Evolutionary conservation across 192 early-diverging fungal species (phyloP).

Genomic region (Borealophlyctis nickersoniae): DNA sequence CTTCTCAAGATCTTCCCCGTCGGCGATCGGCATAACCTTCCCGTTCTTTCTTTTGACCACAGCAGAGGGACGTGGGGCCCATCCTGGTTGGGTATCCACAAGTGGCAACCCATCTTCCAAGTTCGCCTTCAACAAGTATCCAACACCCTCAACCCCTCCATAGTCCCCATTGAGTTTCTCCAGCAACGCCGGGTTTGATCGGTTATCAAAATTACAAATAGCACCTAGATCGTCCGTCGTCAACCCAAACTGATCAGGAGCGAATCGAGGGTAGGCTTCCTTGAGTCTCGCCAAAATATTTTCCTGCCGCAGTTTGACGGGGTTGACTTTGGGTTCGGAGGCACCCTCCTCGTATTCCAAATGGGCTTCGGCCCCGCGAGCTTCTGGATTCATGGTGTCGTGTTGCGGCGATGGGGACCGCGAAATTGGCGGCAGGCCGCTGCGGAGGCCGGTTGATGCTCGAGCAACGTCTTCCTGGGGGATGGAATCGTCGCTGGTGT

Average conservation of each 20-base stretch:
- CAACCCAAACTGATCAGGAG: slow-evolving; percentile 23
- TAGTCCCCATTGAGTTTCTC: slow-evolving; percentile 36
- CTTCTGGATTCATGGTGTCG: neutral
- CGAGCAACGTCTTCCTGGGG: neutral
- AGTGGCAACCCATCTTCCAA: slow-evolving; percentile 41
- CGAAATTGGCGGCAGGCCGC: slow-evolving; percentile 7
- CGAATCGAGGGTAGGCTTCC: neutral
- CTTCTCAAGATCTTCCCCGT: neutral
- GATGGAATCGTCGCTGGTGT: slow-evolving; percentile 22
- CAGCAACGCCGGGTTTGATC: slow-evolving; percentile 32
- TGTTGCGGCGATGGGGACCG: neutral
- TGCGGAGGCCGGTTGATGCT: slow-evolving; percentile 2
- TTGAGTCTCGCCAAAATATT: neutral
- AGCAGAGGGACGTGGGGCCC: neutral
- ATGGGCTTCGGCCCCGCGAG: neutral
- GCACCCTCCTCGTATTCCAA: neutral
- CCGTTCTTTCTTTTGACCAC: neutral
- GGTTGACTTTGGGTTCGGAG: neutral
- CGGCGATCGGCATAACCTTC: slow-evolving; percentile 14
- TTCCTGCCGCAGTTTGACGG: neutral
- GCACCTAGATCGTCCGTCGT: slow-evolving; percentile 41
- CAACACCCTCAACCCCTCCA: slow-evolving; percentile 55
- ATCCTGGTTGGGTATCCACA: neutral
- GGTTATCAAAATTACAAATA: slow-evolving; percentile 50
- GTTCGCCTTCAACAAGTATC: slow-evolving; percentile 36